Conservation (phyloP, 352 stramenopile species). For the Globisporangium spinosum region DNA sequence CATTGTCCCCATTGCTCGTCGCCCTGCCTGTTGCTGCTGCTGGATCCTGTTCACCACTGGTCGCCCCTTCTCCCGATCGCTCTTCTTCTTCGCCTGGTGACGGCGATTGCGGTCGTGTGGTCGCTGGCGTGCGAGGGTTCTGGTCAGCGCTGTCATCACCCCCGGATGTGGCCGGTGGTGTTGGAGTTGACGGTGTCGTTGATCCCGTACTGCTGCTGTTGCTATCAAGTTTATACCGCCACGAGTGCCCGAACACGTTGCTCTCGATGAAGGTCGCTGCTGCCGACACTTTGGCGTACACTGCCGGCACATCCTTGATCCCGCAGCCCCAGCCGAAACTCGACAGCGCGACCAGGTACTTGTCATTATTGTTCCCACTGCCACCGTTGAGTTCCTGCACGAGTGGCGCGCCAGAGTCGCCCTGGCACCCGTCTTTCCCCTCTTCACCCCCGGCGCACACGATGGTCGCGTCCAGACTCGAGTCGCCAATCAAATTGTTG, state of each 20-base stretch:
- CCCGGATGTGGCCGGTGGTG: neutral
- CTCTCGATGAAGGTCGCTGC: constrained; percentile 33
- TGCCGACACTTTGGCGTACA: constrained; percentile 28
- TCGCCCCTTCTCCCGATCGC: neutral
- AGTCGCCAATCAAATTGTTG: constrained; percentile 15
- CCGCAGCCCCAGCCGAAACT: constrained; percentile 39
- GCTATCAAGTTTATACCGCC: constrained; percentile 16
- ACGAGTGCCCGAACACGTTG: constrained; percentile 23
- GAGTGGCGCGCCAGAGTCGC: constrained; percentile 37
- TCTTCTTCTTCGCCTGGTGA: constrained; percentile 6
- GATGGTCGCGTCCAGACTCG: constrained; percentile 23
- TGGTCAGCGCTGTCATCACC: neutral
- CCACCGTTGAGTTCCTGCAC: constrained; percentile 14
- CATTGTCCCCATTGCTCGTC: neutral
- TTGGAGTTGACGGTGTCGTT: neutral
- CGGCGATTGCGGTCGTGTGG: neutral
- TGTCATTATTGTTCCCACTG: neutral
- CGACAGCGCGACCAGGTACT: constrained; percentile 25
- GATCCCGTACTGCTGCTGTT: neutral
- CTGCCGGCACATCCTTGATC: constrained; percentile 25
- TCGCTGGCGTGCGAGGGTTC: neutral
- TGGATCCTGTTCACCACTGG: neutral
- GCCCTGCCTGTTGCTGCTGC: neutral
- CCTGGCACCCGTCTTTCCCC: constrained; percentile 35
- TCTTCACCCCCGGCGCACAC: constrained; percentile 36